These are phyloP conservation scores for Taphrina deformans DNA, from an alignment of 1,139 yeast genomes.

Conservation along the genomic window DNA sequence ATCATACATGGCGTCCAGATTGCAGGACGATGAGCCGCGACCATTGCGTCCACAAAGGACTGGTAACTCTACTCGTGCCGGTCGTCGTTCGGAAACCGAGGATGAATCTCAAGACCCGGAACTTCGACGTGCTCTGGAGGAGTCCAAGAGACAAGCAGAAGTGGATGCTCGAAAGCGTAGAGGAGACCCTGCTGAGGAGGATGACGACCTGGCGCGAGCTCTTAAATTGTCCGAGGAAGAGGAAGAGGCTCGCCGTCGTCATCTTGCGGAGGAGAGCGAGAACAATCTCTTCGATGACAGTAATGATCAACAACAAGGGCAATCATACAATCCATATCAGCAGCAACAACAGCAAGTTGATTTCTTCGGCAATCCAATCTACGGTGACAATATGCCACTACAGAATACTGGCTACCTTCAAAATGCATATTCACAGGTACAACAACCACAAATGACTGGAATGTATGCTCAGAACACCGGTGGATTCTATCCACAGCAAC, in stretches of 20 bases:
- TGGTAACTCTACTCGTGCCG: constrained; percentile 25
- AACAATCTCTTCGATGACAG: constrained; percentile 44
- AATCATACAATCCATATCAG: constrained; percentile 38
- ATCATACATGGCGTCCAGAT: constrained; percentile 39
- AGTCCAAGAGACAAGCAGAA: constrained; percentile 78
- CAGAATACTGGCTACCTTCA: constrained; percentile 53
- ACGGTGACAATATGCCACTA: constrained; percentile 42
- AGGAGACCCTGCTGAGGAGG: constrained; percentile 49
- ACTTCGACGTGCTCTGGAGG: constrained; percentile 76
- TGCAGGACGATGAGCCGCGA: constrained; percentile 35
- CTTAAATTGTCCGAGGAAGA: constrained; percentile 83
- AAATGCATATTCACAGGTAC: constrained; percentile 46
- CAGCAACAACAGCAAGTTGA: constrained; percentile 50
- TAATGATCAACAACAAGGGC: constrained; percentile 47
- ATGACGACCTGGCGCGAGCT: constrained; percentile 78
- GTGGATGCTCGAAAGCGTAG: constrained; percentile 70
- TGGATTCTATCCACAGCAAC: constrained; percentile 44
- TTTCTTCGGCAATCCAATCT: constrained; percentile 76
- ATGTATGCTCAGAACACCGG: constrained; percentile 47
- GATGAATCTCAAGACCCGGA: constrained; percentile 72
- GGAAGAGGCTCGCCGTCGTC: constrained; percentile 53
- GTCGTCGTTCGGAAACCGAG: neutral
- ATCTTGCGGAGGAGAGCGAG: constrained; percentile 40
- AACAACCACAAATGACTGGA: constrained; percentile 38
- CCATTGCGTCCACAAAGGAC: constrained; percentile 29